These are phyloP conservation scores for Cystobasidiaceae sp. DNA, from an alignment of 1,284 basidiomycete species.

Conservation along the genomic window DNA sequence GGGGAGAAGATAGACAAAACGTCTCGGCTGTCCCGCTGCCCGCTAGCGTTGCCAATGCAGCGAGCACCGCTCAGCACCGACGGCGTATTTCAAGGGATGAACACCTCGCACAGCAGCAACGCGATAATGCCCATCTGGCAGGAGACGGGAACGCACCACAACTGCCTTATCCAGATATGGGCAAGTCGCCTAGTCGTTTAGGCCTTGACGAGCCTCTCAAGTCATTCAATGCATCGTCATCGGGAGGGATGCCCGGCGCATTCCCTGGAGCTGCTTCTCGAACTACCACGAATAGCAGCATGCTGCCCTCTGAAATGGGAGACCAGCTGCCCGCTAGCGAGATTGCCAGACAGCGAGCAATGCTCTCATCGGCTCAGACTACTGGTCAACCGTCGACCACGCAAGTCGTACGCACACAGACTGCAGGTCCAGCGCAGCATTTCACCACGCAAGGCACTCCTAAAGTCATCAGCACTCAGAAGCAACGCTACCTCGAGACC, in stretches of 20 bases:
- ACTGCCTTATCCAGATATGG: neutral
- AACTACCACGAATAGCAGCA: no score
- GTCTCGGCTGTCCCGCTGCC: neutral
- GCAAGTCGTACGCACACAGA: neutral
- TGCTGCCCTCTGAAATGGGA: slow-evolving; percentile 7
- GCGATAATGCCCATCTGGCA: neutral
- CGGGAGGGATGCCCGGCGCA: no score
- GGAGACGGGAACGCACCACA: neutral
- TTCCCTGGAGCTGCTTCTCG: no score
- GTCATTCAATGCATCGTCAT: no score
- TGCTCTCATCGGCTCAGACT: slow-evolving; percentile 3
- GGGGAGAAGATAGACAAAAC: neutral
- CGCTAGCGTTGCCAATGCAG: slow-evolving; percentile 8
- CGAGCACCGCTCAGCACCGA: slow-evolving; percentile 2
- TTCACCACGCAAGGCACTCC: neutral
- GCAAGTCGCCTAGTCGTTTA: no score
- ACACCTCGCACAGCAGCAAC: neutral
- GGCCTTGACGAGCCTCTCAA: no score
- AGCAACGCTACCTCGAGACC: slow-evolving; percentile 10
- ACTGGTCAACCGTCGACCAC: neutral
- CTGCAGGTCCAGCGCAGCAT: slow-evolving; percentile 11
- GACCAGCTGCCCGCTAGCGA: slow-evolving; percentile 18
- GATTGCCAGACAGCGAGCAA: slow-evolving; percentile 16
- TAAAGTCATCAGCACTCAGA: neutral
- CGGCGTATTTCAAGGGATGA: slow-evolving; percentile 1